phyloP scores from a whole-genome alignment of 1,284 basidiomycete species.

The Tilletia horrida region DNA sequence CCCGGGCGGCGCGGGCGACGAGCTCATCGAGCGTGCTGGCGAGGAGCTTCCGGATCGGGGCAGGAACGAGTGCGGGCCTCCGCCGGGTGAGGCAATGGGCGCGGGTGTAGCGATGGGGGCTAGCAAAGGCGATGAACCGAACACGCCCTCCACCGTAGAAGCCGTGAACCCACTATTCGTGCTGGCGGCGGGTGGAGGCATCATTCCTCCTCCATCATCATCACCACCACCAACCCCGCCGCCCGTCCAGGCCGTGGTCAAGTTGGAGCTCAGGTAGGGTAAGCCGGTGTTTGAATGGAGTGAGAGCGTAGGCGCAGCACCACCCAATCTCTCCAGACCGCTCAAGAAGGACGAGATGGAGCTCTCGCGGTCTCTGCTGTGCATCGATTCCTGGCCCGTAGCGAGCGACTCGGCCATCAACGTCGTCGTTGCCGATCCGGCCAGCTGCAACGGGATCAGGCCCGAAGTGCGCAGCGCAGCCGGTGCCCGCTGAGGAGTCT shows the following conservation, averaged over 20 bases:
- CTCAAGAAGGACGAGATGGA: too few relatives aligned
- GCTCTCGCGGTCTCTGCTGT: neutral
- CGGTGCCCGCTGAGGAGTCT: neutral
- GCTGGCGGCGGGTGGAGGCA: too few relatives aligned
- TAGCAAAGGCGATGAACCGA: neutral
- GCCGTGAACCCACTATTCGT: too few relatives aligned
- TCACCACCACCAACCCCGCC: too few relatives aligned
- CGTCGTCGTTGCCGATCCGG: neutral
- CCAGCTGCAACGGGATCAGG: conserved; percentile 12
- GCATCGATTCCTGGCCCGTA: neutral
- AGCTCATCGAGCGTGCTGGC: neutral
- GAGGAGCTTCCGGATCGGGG: neutral
- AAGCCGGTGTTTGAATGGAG: too few relatives aligned
- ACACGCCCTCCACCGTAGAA: neutral
- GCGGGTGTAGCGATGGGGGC: neutral
- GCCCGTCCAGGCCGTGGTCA: too few relatives aligned
- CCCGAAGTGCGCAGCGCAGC: neutral
- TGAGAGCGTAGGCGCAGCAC: too few relatives aligned
- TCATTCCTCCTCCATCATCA: too few relatives aligned
- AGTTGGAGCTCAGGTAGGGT: too few relatives aligned
- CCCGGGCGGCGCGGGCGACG: neutral
- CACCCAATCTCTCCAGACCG: too few relatives aligned
- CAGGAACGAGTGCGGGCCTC: neutral
- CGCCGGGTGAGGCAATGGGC: neutral
- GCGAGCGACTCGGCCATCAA: neutral